Evolutionary conservation across 2,329 filamentous ascomycete species (phyloP), one percentile per base, ranked within the genome.

Genomic region (Lecanicillium sp.): DNA sequence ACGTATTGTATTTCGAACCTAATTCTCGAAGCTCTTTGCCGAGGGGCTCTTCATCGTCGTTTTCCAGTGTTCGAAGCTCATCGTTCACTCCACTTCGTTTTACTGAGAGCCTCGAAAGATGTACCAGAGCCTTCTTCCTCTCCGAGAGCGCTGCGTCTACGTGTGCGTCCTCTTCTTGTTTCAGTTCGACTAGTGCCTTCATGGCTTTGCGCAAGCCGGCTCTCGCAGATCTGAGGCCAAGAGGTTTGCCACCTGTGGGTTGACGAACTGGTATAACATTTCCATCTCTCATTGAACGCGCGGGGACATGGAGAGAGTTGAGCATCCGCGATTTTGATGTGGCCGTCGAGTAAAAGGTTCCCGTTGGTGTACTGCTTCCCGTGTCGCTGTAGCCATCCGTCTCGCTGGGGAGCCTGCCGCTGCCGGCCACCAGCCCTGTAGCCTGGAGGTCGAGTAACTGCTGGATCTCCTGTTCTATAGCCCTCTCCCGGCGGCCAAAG

Each of bases 91-190:
- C 72, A 24, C 67, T 65, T 50, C 72, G 71, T 43, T 81, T 70
- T 1, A 71, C 70, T 2, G 70, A 62, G 41, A 83, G 67, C 55
- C 63, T 69, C 7, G 77, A 73, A 5, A 87, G 70, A 55, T 77
- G 78, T 2, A 72, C 67, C 0, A 89, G 66, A 1, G 79, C 80
- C 3, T 70, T 66, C 50, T 79, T 75, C 12, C 84, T 73, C 47
- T 77, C 69, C 3, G 69, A 66, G 29, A 86, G 62, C 2, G 83
- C 78, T 2, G 70, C 66, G 3, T 76, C 72, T 1, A 89, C 66
- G 20, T 81, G 69, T 0, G 73, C 70, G n/a, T 81, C 70, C 64
- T 90, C 84, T 49, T 89, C 84, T 3, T 70, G 69, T 60, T 88
- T 88, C 21, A 90, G 67, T 8, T 75, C 73, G 0, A 78, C 79